phyloP scores from a whole-genome alignment of 306 rosid genomes.

The Medicago ruthenica region DNA sequence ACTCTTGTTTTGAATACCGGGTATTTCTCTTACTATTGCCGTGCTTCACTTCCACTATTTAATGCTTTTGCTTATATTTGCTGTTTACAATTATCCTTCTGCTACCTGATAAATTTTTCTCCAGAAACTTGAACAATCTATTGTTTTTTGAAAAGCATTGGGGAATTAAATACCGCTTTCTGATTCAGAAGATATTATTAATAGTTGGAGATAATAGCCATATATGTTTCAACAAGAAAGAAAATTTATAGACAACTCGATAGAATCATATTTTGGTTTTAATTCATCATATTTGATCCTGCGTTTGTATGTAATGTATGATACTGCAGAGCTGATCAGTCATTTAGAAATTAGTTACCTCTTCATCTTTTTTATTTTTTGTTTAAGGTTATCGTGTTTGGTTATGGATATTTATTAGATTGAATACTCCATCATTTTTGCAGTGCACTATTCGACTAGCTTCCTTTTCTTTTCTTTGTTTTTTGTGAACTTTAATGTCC shows the following conservation, averaged over 20 bases:
- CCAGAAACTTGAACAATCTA: slow-evolving; percentile 33
- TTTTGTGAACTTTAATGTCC: slow-evolving; percentile 10
- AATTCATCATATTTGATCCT: slow-evolving; percentile 23
- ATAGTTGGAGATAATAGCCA: slow-evolving; percentile 4
- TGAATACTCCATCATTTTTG: slow-evolving; percentile 38
- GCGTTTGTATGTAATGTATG: background rate
- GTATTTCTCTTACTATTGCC: slow-evolving; percentile 41
- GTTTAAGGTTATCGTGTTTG: slow-evolving; percentile 13
- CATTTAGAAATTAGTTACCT: slow-evolving; percentile 13
- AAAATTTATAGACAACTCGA: slow-evolving; percentile 4
- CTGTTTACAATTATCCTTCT: slow-evolving; percentile 36
- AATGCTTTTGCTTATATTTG: slow-evolving; percentile 19
- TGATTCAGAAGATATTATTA: slow-evolving; percentile 3
- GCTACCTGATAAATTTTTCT: slow-evolving; percentile 34
- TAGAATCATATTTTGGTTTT: slow-evolving; percentile 34
- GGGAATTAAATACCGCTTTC: slow-evolving; percentile 8
- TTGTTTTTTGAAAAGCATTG: slow-evolving; percentile 33
- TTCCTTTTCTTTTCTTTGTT: background rate
- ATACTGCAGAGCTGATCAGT: slow-evolving; percentile 23
- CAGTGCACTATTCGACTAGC: slow-evolving; percentile 11
- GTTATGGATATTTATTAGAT: slow-evolving; percentile 25
- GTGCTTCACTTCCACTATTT: slow-evolving; percentile 25
- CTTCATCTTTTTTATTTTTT: slow-evolving; percentile 8
- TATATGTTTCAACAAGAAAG: slow-evolving; percentile 26
- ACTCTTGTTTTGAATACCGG: slow-evolving; percentile 90